Conservation (phyloP, 1,284 basidiomycete genomes). For the Ceratobasidium sp. region DNA sequence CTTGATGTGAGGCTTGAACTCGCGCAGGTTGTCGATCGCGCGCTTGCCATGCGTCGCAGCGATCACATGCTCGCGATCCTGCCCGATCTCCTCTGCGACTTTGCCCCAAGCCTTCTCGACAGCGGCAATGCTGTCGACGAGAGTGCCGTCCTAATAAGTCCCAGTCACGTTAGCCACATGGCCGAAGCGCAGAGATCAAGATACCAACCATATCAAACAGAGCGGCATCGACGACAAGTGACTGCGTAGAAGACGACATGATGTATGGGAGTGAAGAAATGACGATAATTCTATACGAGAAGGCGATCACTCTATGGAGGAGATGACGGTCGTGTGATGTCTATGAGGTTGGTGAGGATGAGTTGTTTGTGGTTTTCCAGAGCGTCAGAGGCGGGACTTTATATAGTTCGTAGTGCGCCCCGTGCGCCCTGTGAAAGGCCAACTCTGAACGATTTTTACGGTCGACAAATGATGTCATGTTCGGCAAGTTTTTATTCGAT, state of each 20-base stretch:
- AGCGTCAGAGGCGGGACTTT: background rate
- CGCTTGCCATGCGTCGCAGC: conserved; percentile 81
- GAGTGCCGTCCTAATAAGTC: conserved; percentile 67
- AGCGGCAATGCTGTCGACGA: conserved; percentile 79
- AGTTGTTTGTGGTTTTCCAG: background rate
- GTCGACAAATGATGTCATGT: background rate
- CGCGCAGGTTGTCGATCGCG: conserved; percentile 70
- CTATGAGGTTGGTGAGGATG: conserved; percentile 4
- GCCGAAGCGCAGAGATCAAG: background rate
- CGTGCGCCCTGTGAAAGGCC: background rate
- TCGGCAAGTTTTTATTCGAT: conserved; percentile 2
- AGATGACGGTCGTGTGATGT: conserved; percentile 23
- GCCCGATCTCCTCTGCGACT: conserved; percentile 74
- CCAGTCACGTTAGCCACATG: conserved; percentile 39
- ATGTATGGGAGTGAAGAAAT: conserved; percentile 40
- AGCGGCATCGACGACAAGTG: conserved; percentile 69
- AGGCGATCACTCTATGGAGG: background rate
- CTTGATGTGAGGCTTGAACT: conserved; percentile 68
- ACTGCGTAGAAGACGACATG: conserved; percentile 51
- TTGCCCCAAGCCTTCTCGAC: conserved; percentile 83
- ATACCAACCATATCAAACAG: conserved; percentile 76
- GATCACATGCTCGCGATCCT: conserved; percentile 72
- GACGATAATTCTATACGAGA: background rate
- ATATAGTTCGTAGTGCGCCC: conserved; percentile 21
- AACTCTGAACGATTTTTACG: background rate